Conservation (phyloP, 495 filamentous ascomycete genomes). For the Hypoxylon fragiforme region DNA sequence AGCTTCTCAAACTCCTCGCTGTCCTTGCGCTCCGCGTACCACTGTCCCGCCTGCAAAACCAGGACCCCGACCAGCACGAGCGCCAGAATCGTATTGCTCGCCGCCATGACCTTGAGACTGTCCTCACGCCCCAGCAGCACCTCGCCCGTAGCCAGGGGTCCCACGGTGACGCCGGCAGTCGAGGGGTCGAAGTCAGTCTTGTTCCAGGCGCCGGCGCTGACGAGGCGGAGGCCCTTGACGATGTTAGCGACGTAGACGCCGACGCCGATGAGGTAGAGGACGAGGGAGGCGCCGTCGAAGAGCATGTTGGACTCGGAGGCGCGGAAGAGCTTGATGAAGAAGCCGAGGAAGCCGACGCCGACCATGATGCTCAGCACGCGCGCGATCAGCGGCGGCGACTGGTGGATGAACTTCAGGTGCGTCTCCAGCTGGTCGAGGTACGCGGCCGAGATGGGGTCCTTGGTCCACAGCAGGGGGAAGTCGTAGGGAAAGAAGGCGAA, state of each 20-base stretch:
- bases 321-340: slow-evolving; percentile 90
- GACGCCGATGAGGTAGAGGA: slow-evolving; percentile 88
- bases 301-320: slow-evolving; percentile 91
- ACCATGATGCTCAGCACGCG: slow-evolving; percentile 94
- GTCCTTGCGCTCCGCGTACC: slow-evolving; percentile 97
- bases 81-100: slow-evolving; percentile 93
- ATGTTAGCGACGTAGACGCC: slow-evolving; percentile 94
- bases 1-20: slow-evolving; percentile 71
- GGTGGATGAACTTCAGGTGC: slow-evolving; percentile 84
- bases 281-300: slow-evolving; percentile 89
- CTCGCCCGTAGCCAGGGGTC: slow-evolving; percentile 43
- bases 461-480: slow-evolving; percentile 93
- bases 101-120: slow-evolving; percentile 84
- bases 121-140: slow-evolving; percentile 73
- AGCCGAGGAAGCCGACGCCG: slow-evolving; percentile 82
- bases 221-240: slow-evolving; percentile 84
- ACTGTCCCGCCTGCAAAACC: slow-evolving; percentile 94
- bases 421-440: slow-evolving; percentile 81
- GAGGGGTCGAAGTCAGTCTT: slow-evolving; percentile 48
- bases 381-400: slow-evolving; percentile 83
- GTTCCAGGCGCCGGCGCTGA: slow-evolving; percentile 61
- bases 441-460: slow-evolving; percentile 58
- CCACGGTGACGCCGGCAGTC: slow-evolving; percentile 44
- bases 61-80: slow-evolving; percentile 88
- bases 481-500: slow-evolving; percentile 98